Conservation (phyloP, 2,329 filamentous ascomycete genomes). For the Clonostachys rhizophaga region DNA sequence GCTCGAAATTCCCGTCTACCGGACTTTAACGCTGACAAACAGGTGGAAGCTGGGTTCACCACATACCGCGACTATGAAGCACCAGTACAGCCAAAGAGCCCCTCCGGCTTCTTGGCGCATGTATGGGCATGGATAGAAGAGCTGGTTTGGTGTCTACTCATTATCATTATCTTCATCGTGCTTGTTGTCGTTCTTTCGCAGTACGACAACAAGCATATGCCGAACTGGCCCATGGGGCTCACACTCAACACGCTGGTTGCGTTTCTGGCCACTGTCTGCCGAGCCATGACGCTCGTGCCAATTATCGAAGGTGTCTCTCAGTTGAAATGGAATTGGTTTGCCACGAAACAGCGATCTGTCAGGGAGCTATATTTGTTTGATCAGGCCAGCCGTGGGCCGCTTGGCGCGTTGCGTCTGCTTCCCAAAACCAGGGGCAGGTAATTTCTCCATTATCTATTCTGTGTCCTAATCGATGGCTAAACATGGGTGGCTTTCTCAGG, state of each 20-base stretch:
- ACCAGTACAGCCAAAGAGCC: too few relatives aligned
- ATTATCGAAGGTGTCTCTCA: constrained; percentile 14
- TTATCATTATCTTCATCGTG: constrained; percentile 10
- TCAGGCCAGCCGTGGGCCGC: constrained; percentile 10
- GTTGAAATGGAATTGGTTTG: constrained; percentile 11
- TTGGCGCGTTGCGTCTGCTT: constrained; percentile 7
- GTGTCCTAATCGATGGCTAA: too few relatives aligned
- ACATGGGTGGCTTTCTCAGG: background rate
- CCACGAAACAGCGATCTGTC: constrained; percentile 3
- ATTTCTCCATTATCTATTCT: background rate
- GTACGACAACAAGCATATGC: constrained; percentile 11
- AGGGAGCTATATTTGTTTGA: constrained; percentile 8
- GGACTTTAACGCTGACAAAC: too few relatives aligned
- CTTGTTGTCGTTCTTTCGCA: constrained; percentile 4
- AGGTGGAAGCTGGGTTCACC: too few relatives aligned
- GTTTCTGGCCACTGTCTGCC: constrained; percentile 15
- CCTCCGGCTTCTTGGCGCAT: too few relatives aligned
- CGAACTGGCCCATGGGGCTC: constrained; percentile 11
- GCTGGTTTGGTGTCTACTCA: constrained; percentile 1
- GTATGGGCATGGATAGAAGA: background rate
- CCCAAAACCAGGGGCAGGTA: constrained; percentile 1
- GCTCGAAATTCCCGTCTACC: too few relatives aligned
- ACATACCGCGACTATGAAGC: too few relatives aligned
- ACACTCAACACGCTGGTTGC: constrained; percentile 19
- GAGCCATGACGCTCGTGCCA: constrained; percentile 13